A percentile compares a stretch with the other conserved stretches of the same genome.
These are phyloP conservation scores for Parasarocladium wereldwijsianum DNA, from an alignment of 2,329 filamentous ascomycete genomes.

Conservation along the genomic window DNA sequence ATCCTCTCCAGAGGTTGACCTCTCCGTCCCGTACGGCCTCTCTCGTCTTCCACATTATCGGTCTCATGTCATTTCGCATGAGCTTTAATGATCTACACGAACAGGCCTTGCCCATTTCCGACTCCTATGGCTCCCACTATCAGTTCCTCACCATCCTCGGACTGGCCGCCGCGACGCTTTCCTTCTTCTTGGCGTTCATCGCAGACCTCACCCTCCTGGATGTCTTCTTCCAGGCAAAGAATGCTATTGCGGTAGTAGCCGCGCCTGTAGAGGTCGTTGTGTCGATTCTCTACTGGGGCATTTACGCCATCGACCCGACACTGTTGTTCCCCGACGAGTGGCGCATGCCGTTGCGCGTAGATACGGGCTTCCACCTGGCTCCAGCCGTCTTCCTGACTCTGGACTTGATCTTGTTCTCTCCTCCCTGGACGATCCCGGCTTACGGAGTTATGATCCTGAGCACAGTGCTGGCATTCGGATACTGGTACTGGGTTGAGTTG, in stretches of 20 bases:
- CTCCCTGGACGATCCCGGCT: constrained; percentile 53
- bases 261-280: constrained; percentile 60
- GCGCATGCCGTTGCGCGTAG: constrained; percentile 37
- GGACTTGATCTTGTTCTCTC: constrained; percentile 55
- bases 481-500: constrained; percentile 67
- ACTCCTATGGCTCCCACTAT: constrained; percentile 51
- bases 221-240: constrained; percentile 51
- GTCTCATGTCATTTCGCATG: constrained; percentile 35
- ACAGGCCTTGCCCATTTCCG: constrained; percentile 37
- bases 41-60: constrained; percentile 42
- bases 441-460: constrained; percentile 45
- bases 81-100: constrained; percentile 35
- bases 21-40: constrained; percentile 53
- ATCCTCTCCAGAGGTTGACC: constrained; percentile 50
- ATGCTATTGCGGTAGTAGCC: constrained; percentile 47
- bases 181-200: constrained; percentile 45
- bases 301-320: constrained; percentile 39
- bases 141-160: constrained; percentile 66
- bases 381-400: constrained; percentile 49
- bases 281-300: constrained; percentile 57
- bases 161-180: constrained; percentile 42
- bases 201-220: constrained; percentile 48
- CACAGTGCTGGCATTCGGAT: constrained; percentile 44
- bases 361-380: constrained; percentile 51
- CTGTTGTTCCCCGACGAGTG: constrained; percentile 40